Base-by-base conservation (phyloP, 208 protist species). In the Leptomonas pyrrhocoris region DNA sequence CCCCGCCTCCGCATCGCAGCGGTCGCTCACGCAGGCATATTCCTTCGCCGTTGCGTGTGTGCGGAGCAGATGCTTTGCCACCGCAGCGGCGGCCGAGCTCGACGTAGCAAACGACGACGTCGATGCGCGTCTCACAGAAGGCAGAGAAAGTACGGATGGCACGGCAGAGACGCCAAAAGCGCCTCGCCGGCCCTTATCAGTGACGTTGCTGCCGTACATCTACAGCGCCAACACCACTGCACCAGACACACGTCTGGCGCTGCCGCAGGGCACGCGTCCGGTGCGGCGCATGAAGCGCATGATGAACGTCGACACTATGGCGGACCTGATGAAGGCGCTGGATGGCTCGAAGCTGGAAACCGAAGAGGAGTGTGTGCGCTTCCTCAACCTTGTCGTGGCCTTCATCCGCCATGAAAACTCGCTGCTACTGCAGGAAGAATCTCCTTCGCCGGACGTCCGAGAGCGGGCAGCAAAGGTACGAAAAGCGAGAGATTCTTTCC, bases 331-430 rank as follows among this genome's bases (percentile, higher is more conserved):
- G 23, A 31, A 59, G 34, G 42, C 16, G 15, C 45, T 68, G 21
- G 18, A 67, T 23, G 18, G 46, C 18, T 40, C 12, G 7, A 31
- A 18, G 1, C 59, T 62, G 2, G 34, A 43, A 8, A 55, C 68
- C 23, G 49, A 28, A 18, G 60, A 40, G 30, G 58, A 48, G 25
- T 74, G 68, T 34, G 36, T 11, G 16, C 48, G 16, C 23, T 69
- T 53, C 49, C 13, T 82, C 3, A 74, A 78, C 60, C 36, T 73
- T 34, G 45, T 69, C 6, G 69, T 48, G 21, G 48, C 58, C 21
- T 85, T 78, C 56, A 68, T 85, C 38, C 55, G 54, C 13, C 57
- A 76, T 21, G 63, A 77, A n/a, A 42, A 27, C 7, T 19, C 31
- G 7, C 13, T 71, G 67, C 54, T 74, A 28, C 23, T 49, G 42